Base-by-base conservation (phyloP, 768 basidiomycete genomes). In the Tylopilus felleus region DNA sequence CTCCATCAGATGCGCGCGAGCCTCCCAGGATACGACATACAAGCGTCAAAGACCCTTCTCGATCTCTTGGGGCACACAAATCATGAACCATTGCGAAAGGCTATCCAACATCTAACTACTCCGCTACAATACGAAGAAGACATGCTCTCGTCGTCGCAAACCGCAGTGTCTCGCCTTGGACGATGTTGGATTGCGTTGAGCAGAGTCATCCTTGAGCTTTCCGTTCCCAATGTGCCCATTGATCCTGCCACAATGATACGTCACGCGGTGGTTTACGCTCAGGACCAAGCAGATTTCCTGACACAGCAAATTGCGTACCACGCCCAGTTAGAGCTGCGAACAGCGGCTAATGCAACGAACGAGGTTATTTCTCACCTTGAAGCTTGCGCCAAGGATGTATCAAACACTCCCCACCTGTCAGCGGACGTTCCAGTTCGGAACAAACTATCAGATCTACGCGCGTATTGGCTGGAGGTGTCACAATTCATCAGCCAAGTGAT, bases 191-290 rank as follows among this genome's bases (percentile, higher is more conserved):
- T 91, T 29, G 78, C 77, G 1, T 64, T 90, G 46, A 78, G 81
- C 42, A 76, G 75, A 17, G 59, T 85, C 50, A 69, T 94, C 23
- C 66, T 93, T 22, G 75, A 85, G 4, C 78, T 95, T 19, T 86
- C 87, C 64, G 76, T 98, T 36, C 93, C 97, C 0, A 80, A 92
- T 66, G 73, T 82, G 2, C 93, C 95, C 3, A 72, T 98, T 46
- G 97, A 99, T 67, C 97, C 97, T 25, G 84, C 86, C 8, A 84
- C 83, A 22, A 78, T 85, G 31, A 77, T 83, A 50, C 77, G 74
- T 47, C 79, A 74, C 45, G 72, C 74, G 0, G 62, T 64, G 2
- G 67, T 73, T 28, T 81, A 84, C 27, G 75, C 78, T 65, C 62
- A 65, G 27, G 63, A 74, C 46, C 75, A 83, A 50, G 60, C 73